phyloP scores from a whole-genome alignment of 331 rosid species.

The Dryas integrifolia region DNA sequence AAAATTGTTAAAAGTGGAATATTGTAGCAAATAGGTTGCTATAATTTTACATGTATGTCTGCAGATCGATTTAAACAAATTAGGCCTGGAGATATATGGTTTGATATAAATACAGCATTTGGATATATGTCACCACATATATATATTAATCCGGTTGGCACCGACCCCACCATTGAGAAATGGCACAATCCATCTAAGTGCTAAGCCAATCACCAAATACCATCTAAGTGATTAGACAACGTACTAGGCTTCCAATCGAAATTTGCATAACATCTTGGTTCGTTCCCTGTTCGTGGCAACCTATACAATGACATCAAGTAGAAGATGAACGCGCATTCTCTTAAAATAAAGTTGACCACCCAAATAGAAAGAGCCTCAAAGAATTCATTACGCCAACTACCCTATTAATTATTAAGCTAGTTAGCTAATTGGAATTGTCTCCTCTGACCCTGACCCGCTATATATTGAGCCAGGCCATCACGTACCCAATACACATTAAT shows the following conservation, averaged over 20 bases:
- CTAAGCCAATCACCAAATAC: background rate
- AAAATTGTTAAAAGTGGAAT: background rate
- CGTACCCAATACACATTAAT: background rate
- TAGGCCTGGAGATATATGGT: background rate
- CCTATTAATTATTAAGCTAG: too few species aligned
- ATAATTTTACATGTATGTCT: background rate
- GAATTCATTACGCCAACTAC: background rate
- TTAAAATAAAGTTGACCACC: background rate
- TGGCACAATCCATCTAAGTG: background rate
- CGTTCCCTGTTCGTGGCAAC: background rate
- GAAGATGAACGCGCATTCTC: constrained; percentile 9
- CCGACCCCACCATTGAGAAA: constrained; percentile 11
- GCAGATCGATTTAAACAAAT: background rate
- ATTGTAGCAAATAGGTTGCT: background rate
- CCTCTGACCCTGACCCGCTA: background rate
- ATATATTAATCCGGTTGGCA: constrained; percentile 14
- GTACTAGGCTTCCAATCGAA: background rate
- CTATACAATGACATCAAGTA: background rate
- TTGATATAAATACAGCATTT: background rate
- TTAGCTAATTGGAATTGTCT: too few species aligned
- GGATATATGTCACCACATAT: background rate
- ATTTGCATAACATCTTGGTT: background rate
- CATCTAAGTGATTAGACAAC: background rate
- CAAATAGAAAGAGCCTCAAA: too few species aligned
- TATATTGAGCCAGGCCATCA: background rate